Evolutionary conservation across 176 grass and related monocot genomes (phyloP).

Genomic region (Microstegium vimineum): DNA sequence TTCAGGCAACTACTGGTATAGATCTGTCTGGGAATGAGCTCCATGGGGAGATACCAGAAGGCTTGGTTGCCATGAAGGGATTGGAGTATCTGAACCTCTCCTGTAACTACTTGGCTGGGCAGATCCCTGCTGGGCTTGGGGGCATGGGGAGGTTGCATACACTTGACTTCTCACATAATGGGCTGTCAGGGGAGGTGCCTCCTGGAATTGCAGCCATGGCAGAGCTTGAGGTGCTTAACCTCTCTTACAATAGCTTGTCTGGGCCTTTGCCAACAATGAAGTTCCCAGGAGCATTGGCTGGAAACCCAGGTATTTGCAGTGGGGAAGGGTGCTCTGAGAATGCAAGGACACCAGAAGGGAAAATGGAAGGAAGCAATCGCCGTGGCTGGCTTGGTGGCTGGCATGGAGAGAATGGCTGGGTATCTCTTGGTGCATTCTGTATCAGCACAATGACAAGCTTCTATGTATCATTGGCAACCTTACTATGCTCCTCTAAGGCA

Average conservation of each 20-base stretch:
- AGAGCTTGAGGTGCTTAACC: constrained; percentile 65
- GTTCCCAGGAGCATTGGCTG: constrained; percentile 81
- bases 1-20: constrained; percentile 57
- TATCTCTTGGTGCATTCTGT: constrained; percentile 83
- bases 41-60: constrained; percentile 66
- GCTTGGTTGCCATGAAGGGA: constrained; percentile 62
- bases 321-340: constrained; percentile 41
- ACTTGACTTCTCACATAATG: constrained; percentile 88
- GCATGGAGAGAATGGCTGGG: constrained; percentile 57
- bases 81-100: constrained; percentile 95
- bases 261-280: constrained; percentile 61
- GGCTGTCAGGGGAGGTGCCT: constrained; percentile 73
- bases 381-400: constrained; percentile 36
- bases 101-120: constrained; percentile 61
- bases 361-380: constrained; percentile 24
- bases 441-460: constrained; percentile 96
- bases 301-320: constrained; percentile 65
- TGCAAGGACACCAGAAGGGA: constrained; percentile 40
- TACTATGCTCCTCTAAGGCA: constrained; percentile 72
- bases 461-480: constrained; percentile 67
- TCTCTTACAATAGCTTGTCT: constrained; percentile 86
- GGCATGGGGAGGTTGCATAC: constrained; percentile 56
- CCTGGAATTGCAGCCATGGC: constrained; percentile 54
- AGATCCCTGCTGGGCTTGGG: constrained; percentile 57
- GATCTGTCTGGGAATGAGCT: constrained; percentile 74